phyloP scores from a whole-genome alignment of 345 rosid species.

The Lenwebbia sp. region DNA sequence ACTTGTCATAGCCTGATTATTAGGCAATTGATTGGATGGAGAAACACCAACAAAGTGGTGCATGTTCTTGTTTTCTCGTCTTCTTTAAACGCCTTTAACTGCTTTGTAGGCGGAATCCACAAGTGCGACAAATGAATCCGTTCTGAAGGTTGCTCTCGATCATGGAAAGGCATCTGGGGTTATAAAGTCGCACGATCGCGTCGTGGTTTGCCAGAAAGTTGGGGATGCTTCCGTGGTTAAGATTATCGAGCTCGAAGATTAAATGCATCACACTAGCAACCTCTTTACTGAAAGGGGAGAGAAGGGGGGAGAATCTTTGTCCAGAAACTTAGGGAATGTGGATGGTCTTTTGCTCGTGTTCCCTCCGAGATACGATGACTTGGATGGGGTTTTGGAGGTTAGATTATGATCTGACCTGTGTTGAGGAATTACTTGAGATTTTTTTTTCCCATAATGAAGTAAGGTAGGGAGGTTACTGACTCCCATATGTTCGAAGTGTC shows the following conservation, averaged over 20 bases:
- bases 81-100: not conserved
- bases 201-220: conserved; percentile 11
- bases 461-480: not conserved
- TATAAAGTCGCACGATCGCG: conserved; percentile 13
- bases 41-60: not conserved
- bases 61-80: not conserved
- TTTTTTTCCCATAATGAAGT: not conserved
- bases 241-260: conserved; percentile 14
- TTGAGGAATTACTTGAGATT: not conserved
- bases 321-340: not conserved
- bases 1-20: not conserved
- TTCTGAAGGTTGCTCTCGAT: conserved; percentile 13
- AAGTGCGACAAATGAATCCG: conserved; percentile 11
- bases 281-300: not conserved
- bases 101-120: conserved; percentile 8
- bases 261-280: not conserved
- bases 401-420: not conserved
- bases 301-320: not conserved
- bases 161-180: conserved; percentile 11
- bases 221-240: conserved; percentile 16
- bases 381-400: not conserved
- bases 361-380: not conserved
- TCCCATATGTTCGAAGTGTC: not conserved
- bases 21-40: not conserved
- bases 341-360: not conserved